Conservation (phyloP, 768 basidiomycete genomes). For the Lanmaoa pseudosensibilis region DNA sequence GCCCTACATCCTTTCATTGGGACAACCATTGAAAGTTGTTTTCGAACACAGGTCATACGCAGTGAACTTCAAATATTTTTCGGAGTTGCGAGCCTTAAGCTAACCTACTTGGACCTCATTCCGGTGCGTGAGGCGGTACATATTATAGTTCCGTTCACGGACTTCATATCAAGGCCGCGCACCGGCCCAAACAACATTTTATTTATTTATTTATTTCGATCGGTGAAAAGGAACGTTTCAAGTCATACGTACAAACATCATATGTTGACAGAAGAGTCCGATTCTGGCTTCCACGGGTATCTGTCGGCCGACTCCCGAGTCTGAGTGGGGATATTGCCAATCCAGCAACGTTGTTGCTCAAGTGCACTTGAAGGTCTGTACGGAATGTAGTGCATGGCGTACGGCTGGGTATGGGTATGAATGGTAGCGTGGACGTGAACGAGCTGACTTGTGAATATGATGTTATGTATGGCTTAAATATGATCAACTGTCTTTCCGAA, state of each 20-base stretch:
- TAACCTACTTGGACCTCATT: neutral
- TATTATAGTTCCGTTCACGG: neutral
- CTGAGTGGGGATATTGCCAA: conserved; percentile 4
- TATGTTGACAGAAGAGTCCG: neutral
- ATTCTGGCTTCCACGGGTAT: conserved; percentile 4
- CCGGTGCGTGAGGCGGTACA: neutral
- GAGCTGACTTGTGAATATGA: conserved; percentile 5
- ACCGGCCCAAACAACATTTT: neutral
- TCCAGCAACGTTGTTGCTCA: neutral
- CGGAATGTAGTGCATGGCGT: neutral
- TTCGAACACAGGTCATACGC: neutral
- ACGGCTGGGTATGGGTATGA: neutral
- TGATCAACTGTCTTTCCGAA: conserved; percentile 8
- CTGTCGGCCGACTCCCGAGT: neutral
- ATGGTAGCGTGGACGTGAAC: conserved; percentile 5
- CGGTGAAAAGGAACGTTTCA: neutral
- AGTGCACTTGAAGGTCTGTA: neutral
- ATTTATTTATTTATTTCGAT: conserved; percentile 2
- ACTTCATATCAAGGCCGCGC: neutral
- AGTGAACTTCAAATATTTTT: neutral
- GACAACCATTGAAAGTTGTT: neutral
- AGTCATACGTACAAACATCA: conserved; percentile 6
- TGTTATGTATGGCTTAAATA: conserved; percentile 7
- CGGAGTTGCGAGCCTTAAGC: neutral
- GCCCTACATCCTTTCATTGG: neutral